Evolutionary conservation across 257 asterid genomes (phyloP).

Genomic region (Solanum sparsipilum): DNA sequence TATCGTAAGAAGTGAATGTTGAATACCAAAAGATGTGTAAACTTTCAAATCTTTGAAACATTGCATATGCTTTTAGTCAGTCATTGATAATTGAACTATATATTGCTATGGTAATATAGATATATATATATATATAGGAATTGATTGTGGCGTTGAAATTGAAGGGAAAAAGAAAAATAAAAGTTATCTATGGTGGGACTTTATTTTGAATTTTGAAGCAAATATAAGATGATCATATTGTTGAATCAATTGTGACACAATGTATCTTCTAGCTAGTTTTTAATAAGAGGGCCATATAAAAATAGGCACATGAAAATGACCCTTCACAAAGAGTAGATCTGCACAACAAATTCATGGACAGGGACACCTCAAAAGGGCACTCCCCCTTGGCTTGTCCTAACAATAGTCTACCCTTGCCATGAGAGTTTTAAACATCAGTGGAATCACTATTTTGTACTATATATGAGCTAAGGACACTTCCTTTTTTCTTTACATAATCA

Average conservation of each 20-base stretch:
- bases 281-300: background rate
- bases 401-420: constrained; percentile 13
- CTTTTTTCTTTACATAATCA: background rate
- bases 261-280: background rate
- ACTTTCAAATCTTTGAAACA: background rate
- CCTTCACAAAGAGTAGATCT: constrained; percentile 24
- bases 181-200: background rate
- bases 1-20: background rate
- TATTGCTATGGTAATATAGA: background rate
- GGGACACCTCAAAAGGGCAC: constrained; percentile 37
- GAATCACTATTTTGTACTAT: constrained; percentile 18
- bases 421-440: constrained; percentile 26
- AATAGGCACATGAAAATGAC: constrained; percentile 38
- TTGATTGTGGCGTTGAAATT: background rate
- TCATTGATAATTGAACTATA: background rate
- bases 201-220: background rate
- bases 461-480: background rate
- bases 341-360: constrained; percentile 16
- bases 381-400: background rate
- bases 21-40: background rate
- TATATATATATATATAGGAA: background rate
- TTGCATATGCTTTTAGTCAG: background rate
- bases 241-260: background rate
- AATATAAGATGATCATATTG: background rate
- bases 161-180: background rate